Percentiles rank a stretch among this genome's conserved stretches.
Evolutionary conservation across 768 basidiomycete species (phyloP).

Genomic region (Calocybe gangraenosa): DNA sequence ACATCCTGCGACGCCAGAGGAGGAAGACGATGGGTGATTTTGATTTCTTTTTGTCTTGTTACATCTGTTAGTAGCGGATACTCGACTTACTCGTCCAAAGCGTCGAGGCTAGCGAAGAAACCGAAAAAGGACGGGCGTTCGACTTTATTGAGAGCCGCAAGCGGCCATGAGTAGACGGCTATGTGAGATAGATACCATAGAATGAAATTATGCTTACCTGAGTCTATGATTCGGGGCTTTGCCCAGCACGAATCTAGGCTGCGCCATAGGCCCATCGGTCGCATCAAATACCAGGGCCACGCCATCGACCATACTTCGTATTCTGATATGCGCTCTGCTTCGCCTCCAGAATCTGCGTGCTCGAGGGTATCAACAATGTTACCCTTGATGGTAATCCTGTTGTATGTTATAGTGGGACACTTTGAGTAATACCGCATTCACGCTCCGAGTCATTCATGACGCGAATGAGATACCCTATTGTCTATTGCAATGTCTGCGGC

Average conservation of each 20-base stretch:
- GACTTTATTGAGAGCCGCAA: slow-evolving; percentile 49
- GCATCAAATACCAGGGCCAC: slow-evolving; percentile 58
- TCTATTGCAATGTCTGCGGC: slow-evolving; percentile 32
- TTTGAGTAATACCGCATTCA: slow-evolving; percentile 61
- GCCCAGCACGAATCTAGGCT: slow-evolving; percentile 47
- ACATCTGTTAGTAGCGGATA: slow-evolving; percentile 47
- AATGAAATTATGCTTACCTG: slow-evolving; percentile 23
- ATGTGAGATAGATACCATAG: background rate
- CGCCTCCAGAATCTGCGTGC: slow-evolving; percentile 61
- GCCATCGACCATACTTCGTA: slow-evolving; percentile 60
- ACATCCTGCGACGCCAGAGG: no score
- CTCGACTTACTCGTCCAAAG: slow-evolving; percentile 47
- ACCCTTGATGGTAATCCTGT: slow-evolving; percentile 46
- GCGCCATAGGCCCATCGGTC: slow-evolving; percentile 59
- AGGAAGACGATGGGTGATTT: no score
- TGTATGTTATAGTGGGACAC: slow-evolving; percentile 49
- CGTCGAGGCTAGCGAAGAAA: slow-evolving; percentile 46
- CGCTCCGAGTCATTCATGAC: slow-evolving; percentile 53
- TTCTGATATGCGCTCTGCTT: slow-evolving; percentile 57
- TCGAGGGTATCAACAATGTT: slow-evolving; percentile 61
- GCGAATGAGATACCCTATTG: slow-evolving; percentile 36
- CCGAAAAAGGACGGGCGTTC: slow-evolving; percentile 45
- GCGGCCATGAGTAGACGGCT: slow-evolving; percentile 25
- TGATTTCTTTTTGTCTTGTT: no score
- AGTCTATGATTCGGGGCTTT: slow-evolving; percentile 41